Evolutionary conservation across 139 green algal genomes (phyloP), one percentile per base, ranked within the genome.

Genomic region (Raphidocelis subcapitata): DNA sequence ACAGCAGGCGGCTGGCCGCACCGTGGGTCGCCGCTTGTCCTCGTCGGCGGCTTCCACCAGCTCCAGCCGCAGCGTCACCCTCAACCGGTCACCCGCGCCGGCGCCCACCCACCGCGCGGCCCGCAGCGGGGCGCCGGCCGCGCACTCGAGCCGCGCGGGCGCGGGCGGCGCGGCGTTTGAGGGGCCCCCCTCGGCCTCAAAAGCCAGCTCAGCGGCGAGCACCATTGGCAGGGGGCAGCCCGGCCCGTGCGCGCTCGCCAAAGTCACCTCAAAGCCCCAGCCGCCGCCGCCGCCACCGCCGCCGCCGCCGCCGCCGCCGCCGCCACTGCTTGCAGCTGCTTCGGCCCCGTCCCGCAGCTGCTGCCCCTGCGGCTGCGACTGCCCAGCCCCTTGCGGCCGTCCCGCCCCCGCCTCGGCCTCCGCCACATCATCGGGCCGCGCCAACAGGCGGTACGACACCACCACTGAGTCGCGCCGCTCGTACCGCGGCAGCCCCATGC

Each of bases 171-270:
- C 54, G 54, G 18, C 47, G 47, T 15, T 18, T n/a, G 16, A 56
- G 18, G 18, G 47, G 15, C 47, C 47, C 47, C 47, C 47, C 47
- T 56, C 15, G 24, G 5, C 24, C 54, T 14, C 12, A 14, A 61
- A 61, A 14, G 54, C 23, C 24, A 61, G 10, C 54, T 61, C 54
- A 29, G n/a, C 54, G 15, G 24, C 23, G 8, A 3, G 23, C n/a
- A 91, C 62, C 55, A 93, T 79, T 3, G 88, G 88, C 72, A 92
- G 37, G 0, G 79, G 74, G 66, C 84, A 89, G 16, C 63, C 67
- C 0, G 41, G 24, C 2, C 88, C 87, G 62, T 90, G 82, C 35
- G 64, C 44, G 67, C 81, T 92, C 41, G 57, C 33, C 28, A 93
- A 74, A 14, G 21, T 63, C 3, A 91, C 47, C 0, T 54, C 75